These are phyloP conservation scores for Pythium volutum DNA, from an alignment of 352 stramenopile species.

Conservation along the genomic window DNA sequence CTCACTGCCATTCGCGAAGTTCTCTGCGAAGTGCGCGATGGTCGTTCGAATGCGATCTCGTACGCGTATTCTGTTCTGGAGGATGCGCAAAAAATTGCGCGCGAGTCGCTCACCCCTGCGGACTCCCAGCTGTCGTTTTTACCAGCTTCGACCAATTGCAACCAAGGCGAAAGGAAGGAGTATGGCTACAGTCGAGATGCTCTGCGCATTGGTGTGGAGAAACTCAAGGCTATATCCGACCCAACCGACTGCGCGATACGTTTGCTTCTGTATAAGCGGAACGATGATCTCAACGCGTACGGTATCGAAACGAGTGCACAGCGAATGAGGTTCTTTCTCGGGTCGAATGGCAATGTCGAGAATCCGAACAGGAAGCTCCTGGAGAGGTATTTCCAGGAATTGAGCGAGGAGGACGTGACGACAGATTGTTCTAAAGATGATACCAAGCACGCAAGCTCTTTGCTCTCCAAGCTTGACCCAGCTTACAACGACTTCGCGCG, in stretches of 20 bases:
- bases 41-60: conserved; percentile 36
- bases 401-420: not conserved
- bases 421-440: not conserved
- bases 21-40: conserved; percentile 44
- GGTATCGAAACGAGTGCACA: conserved; percentile 66
- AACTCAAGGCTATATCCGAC: conserved; percentile 28
- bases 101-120: conserved; percentile 25
- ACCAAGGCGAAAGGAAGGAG: conserved; percentile 24
- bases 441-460: conserved; percentile 23
- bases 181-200: conserved; percentile 31
- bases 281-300: conserved; percentile 65
- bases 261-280: conserved; percentile 56
- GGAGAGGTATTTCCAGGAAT: conserved; percentile 36
- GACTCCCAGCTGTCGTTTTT: conserved; percentile 11
- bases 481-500: conserved; percentile 21
- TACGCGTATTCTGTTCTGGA: conserved; percentile 45
- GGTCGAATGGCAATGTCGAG: conserved; percentile 38
- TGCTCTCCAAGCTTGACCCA: conserved; percentile 64
- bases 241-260: conserved; percentile 41
- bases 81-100: conserved; percentile 39
- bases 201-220: conserved; percentile 31
- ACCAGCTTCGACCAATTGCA: not conserved
- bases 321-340: conserved; percentile 69
- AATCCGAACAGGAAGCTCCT: conserved; percentile 42
- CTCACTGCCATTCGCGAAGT: conserved; percentile 27